A percentile compares a stretch with the other conserved stretches of the same genome.
Conservation (phyloP, 1,284 basidiomycete genomes). For the Lentinula novae-zelandiae region DNA sequence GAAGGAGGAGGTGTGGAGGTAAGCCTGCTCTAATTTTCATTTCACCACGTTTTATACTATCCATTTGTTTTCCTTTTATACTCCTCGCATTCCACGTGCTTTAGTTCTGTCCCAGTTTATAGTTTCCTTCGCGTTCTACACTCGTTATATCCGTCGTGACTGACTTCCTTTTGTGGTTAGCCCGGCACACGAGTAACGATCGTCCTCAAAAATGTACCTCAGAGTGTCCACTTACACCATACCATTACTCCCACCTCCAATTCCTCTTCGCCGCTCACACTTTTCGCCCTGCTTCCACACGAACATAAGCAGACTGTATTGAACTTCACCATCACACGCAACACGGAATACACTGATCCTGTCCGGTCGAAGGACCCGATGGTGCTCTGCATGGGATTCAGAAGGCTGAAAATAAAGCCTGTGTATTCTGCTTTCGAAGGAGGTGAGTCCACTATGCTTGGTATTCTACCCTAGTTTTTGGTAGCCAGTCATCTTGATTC, state of each 20-base stretch:
- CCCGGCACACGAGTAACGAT: constrained; percentile 79
- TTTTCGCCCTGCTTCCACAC: constrained; percentile 88
- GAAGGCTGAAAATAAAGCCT: constrained; percentile 82
- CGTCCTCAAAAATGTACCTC: constrained; percentile 70
- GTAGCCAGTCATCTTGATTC: no score
- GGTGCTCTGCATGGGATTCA: constrained; percentile 85
- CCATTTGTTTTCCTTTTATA: not conserved
- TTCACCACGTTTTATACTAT: not conserved
- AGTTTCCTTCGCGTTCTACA: not conserved
- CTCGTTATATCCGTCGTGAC: not conserved
- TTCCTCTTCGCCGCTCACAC: constrained; percentile 50
- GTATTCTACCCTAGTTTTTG: not conserved
- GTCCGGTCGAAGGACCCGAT: constrained; percentile 67
- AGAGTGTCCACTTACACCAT: constrained; percentile 33
- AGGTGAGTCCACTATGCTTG: constrained; percentile 55
- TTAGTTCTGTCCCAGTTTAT: not conserved
- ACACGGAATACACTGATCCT: constrained; percentile 79
- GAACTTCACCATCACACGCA: constrained; percentile 91
- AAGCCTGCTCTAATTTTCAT: constrained; percentile 9
- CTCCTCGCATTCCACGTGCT: not conserved
- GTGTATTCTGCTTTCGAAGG: constrained; percentile 90
- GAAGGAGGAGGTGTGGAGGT: constrained; percentile 67
- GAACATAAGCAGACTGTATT: constrained; percentile 96
- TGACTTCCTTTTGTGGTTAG: constrained; percentile 34
- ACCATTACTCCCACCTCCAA: constrained; percentile 7